Base-by-base conservation (phyloP, 257 asterid species). In the Forsythia viridissima region DNA sequence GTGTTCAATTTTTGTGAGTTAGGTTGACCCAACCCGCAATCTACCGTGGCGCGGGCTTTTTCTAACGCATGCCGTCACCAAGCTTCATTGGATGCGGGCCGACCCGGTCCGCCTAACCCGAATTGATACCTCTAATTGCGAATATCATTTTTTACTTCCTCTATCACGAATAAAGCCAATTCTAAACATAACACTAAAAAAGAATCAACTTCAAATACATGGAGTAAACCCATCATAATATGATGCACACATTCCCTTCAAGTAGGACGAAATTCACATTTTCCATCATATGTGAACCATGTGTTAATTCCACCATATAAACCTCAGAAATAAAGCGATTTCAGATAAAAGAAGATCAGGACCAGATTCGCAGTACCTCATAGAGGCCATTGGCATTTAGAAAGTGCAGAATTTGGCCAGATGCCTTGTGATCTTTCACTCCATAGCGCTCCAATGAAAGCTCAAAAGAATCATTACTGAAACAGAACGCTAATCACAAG, bases 361-460 rank as follows among this genome's bases (percentile, higher is more conserved):
- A 48, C 57, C 4, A 48, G 57, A 48, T 13, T 48, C 57, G 57
- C 8, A 18, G 21, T 83, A 92, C 98, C 96, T 88, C 93, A 76
- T 76, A 87, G 20, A 41, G 61, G 72, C 90, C 93, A 72, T 76
- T 70, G 9, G 86, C 76, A 83, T 81, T 48, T 79, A 88, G 78
- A 74, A 85, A 91, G 82, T 94, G 94, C 71, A 87, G 77, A 55
- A 86, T n/a, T 39, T 81, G 77, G 0, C 94, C 93, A 7, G 92
- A 87, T 55, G 89, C 94, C 78, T 80, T 88, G 67, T 34, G 82
- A 82, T 92, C 88, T 55, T 79, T 87, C 81, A 92, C 82, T 70
- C 97, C 97, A 24, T 89, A 94, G 77, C 83, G 15, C 41, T 90
- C 91, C 83, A 94, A 75, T 3, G 97, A 77, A 77, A 92, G 79